Conservation (phyloP, 192 early-diverging fungal genomes). For the Linnemannia zychae region DNA sequence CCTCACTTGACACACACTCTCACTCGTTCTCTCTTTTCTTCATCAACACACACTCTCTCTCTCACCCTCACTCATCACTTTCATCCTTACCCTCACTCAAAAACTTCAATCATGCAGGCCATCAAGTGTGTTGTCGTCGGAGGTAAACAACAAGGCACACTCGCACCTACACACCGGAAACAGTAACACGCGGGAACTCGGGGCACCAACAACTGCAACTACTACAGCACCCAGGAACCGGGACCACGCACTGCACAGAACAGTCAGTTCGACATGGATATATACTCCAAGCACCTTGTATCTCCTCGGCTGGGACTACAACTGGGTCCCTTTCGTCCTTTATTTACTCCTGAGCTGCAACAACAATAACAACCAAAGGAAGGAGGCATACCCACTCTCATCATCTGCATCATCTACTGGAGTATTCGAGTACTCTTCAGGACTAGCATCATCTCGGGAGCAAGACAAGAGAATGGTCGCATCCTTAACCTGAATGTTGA, state of each 20-base stretch:
- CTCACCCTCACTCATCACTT: neutral
- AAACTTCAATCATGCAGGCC: conserved; percentile 30
- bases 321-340: too few relatives aligned
- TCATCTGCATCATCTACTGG: neutral
- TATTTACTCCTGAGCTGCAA: too few relatives aligned
- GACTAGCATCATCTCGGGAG: neutral
- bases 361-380: too few relatives aligned
- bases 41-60: neutral
- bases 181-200: neutral
- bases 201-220: neutral
- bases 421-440: neutral
- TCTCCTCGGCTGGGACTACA: too few relatives aligned
- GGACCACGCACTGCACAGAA: too few relatives aligned
- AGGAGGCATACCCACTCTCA: neutral
- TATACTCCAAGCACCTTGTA: too few relatives aligned
- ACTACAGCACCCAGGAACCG: too few relatives aligned
- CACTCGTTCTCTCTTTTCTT: neutral
- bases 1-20: neutral
- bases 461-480: neutral
- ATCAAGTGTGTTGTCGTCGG: conserved; percentile 50
- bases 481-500: neutral
- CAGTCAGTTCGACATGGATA: too few relatives aligned
- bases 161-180: neutral
- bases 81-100: neutral
- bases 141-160: conserved; percentile 9